Percentiles rank a stretch among this genome's conserved stretches.
These are phyloP conservation scores for Trichoderma atrobrunneum DNA, from an alignment of 2,329 filamentous ascomycete species.

Conservation along the genomic window DNA sequence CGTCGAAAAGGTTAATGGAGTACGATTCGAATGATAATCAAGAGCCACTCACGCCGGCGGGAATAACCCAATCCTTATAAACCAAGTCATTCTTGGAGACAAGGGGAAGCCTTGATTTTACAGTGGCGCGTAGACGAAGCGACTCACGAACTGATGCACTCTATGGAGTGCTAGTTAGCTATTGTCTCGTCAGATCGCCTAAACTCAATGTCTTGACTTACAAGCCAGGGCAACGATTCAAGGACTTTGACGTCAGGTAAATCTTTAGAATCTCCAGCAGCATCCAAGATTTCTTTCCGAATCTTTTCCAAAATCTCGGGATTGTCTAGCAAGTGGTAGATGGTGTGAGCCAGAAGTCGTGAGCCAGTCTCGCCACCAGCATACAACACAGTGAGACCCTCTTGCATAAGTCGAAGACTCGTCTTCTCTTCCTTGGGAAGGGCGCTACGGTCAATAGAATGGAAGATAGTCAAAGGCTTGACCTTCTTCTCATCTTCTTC, in stretches of 20 bases:
- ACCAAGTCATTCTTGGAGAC: not conserved
- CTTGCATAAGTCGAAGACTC: not conserved
- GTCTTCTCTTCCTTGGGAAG: not conserved
- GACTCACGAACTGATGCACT: not conserved
- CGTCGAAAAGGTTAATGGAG: not conserved
- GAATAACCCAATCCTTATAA: slow-evolving; percentile 2
- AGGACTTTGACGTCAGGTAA: not conserved
- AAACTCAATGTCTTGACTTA: not conserved
- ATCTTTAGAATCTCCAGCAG: not conserved
- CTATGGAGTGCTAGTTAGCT: not conserved
- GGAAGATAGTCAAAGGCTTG: not conserved
- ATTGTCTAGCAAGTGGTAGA: not conserved
- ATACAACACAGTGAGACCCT: not conserved
- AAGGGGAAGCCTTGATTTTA: not conserved
- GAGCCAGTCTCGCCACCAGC: not conserved
- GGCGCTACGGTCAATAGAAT: not conserved
- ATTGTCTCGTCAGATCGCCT: not conserved
- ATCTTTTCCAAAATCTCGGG: not conserved
- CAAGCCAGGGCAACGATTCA: not conserved
- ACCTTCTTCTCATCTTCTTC: not conserved
- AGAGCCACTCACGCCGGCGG: not conserved
- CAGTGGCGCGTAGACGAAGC: not conserved
- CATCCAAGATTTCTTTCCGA: not conserved
- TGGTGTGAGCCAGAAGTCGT: not conserved
- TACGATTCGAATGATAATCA: not conserved